A percentile compares a stretch with the other conserved stretches of the same genome.
phyloP scores from a whole-genome alignment of 1,284 basidiomycete species.

The Malassezia nana region DNA sequence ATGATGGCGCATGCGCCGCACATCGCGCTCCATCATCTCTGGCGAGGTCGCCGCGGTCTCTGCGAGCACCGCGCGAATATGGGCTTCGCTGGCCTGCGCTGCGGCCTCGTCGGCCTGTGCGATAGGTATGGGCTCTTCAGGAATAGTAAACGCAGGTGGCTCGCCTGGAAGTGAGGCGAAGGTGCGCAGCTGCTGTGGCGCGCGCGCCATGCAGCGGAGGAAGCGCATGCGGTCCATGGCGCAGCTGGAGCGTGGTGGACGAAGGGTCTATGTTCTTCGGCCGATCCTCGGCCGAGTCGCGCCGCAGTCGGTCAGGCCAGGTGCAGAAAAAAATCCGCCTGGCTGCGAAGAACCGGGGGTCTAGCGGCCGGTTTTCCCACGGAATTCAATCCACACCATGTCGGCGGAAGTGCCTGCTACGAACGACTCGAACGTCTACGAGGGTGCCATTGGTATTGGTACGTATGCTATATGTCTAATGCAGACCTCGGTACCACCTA shows the following conservation, averaged over 20 bases:
- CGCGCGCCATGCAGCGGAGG: background rate
- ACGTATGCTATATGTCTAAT: slow-evolving; percentile 21
- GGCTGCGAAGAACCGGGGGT: slow-evolving; percentile 4
- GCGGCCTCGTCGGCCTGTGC: slow-evolving; percentile 6
- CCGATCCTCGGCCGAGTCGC: slow-evolving; percentile 16
- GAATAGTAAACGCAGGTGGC: slow-evolving; percentile 5
- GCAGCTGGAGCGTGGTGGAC: slow-evolving; percentile 1
- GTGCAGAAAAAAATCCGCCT: slow-evolving; percentile 1
- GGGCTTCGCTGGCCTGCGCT: background rate
- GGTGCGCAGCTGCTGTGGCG: slow-evolving; percentile 5
- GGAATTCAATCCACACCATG: slow-evolving; percentile 30
- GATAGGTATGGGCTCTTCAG: slow-evolving; percentile 13
- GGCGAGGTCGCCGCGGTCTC: background rate
- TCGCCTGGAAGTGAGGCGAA: background rate
- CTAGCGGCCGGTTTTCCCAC: slow-evolving; percentile 11
- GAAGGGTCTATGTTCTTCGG: background rate
- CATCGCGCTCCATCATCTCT: slow-evolving; percentile 16
- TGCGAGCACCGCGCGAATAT: background rate
- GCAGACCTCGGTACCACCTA: slow-evolving; percentile 63
- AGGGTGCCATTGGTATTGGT: slow-evolving; percentile 90
- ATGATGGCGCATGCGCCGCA: slow-evolving; percentile 24
- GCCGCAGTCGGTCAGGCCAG: slow-evolving; percentile 2
- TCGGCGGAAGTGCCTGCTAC: slow-evolving; percentile 46
- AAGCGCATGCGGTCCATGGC: slow-evolving; percentile 13
- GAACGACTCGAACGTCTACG: slow-evolving; percentile 69